Base-by-base conservation (phyloP, 2,329 filamentous ascomycete genomes). In the Arthroderma sp. region DNA sequence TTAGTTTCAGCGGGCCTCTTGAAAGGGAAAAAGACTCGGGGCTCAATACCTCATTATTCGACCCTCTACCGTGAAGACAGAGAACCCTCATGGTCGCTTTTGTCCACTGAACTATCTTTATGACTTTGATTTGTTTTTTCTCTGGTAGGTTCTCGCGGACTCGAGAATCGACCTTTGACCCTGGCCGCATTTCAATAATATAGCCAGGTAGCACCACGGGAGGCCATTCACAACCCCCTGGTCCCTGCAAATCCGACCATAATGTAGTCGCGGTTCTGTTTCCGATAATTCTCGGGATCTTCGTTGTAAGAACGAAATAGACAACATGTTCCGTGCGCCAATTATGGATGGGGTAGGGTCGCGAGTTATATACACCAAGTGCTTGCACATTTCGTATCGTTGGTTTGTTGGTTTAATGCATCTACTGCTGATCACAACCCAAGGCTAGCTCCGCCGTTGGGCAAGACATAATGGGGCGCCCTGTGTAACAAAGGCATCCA, bases 41-140 rank as follows among this genome's bases (percentile, higher is more conserved):
- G 11, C 1, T 34, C 9, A 30, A 15, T 38, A 45, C 42, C 38
- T 48, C 46, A 31, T 45, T 48, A 29, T 48, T 48, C 29, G 46
- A 48, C n/a, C 46, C 46, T 43, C 46, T 48, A 10, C 46, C 46
- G 22, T 48, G 46, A 36, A 48, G 38, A 40, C 46, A 48, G 22
- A 48, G 42, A 27, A 48, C 46, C 22, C 43, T 48, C 46, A 48
- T 48, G 10, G 6, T 48, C 38, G 33, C 8, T 10, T 8, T 8
- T 32, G 34, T 10, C 6, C 5, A n/a, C 15, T 39, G n/a, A 15
- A 15, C 4, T 8, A n/a, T 22, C 15, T 22, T 22, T 22, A 22
- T 3, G 15, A 22, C 15, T 22, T 22, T 22, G 15, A 3, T 22
- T 22, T 22, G 15, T 22, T 22, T 22, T 22, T 22, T 22, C 15